These are phyloP conservation scores for Mycotypha africana DNA, from an alignment of 371 early-diverging fungal genomes.

Conservation along the genomic window DNA sequence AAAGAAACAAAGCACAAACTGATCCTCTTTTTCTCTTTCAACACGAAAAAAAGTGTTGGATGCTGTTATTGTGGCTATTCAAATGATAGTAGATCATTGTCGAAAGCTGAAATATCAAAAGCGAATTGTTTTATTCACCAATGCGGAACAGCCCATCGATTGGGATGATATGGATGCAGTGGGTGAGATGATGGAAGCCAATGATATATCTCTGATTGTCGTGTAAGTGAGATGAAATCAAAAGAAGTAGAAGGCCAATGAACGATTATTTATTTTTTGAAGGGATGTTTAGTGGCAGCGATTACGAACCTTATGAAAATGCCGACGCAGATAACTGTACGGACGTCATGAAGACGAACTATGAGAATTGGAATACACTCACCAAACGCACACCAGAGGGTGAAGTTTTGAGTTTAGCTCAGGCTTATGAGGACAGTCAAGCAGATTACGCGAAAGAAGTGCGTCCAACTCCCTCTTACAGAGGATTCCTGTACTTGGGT, in stretches of 20 bases:
- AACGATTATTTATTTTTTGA: not conserved
- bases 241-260: not conserved
- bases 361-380: constrained; percentile 15
- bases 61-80: constrained; percentile 59
- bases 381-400: constrained; percentile 11
- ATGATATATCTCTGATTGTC: constrained; percentile 45
- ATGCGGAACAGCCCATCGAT: constrained; percentile 47
- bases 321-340: not conserved
- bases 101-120: constrained; percentile 61
- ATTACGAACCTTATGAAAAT: constrained; percentile 22
- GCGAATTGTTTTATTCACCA: constrained; percentile 60
- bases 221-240: constrained; percentile 55
- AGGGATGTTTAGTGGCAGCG: constrained; percentile 44
- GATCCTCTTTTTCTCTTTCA: too few species aligned
- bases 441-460: constrained; percentile 50
- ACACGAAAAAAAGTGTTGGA: too few species aligned
- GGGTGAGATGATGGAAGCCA: constrained; percentile 23
- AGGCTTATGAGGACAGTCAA: constrained; percentile 43
- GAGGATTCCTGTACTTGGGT: constrained; percentile 52
- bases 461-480: constrained; percentile 50
- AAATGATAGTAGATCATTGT: constrained; percentile 52
- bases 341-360: constrained; percentile 3
- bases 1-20: not conserved
- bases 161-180: constrained; percentile 42
- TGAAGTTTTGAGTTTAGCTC: constrained; percentile 30